Conservation (phyloP, 306 rosid species). For the Oxytropis ochrocephala region DNA sequence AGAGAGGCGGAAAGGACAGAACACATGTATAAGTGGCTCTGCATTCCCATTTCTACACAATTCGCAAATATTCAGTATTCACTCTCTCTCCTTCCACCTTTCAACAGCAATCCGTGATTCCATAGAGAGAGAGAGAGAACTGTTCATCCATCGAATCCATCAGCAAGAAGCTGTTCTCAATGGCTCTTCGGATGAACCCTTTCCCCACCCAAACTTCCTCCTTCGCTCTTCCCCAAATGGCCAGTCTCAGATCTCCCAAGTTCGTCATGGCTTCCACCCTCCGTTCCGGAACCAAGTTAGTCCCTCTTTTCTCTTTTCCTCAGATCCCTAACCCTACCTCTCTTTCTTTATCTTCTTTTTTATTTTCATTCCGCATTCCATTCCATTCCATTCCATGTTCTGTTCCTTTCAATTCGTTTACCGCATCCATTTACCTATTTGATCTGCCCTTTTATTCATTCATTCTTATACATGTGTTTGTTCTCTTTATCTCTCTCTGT, state of each 20-base stretch:
- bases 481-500: neutral
- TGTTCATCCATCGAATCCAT: neutral
- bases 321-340: neutral
- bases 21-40: neutral
- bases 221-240: slow-evolving; percentile 51
- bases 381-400: neutral
- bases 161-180: neutral
- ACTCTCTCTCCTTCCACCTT: neutral
- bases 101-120: neutral
- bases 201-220: slow-evolving; percentile 39
- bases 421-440: neutral
- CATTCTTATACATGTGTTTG: neutral
- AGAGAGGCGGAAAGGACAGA: neutral
- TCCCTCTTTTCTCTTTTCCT: neutral
- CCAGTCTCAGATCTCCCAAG: slow-evolving; percentile 74
- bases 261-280: slow-evolving; percentile 85
- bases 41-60: neutral
- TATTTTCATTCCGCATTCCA: neutral
- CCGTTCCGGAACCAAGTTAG: slow-evolving; percentile 62
- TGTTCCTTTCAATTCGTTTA: neutral
- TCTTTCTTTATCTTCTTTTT: neutral
- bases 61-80: neutral
- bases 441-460: neutral
- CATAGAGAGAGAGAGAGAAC: neutral
- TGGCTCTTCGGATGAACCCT: slow-evolving; percentile 56